Percentiles rank a stretch among this genome's conserved stretches.
Evolutionary conservation across 192 early-diverging fungal genomes (phyloP).

Genomic region (Dissophora ornata): DNA sequence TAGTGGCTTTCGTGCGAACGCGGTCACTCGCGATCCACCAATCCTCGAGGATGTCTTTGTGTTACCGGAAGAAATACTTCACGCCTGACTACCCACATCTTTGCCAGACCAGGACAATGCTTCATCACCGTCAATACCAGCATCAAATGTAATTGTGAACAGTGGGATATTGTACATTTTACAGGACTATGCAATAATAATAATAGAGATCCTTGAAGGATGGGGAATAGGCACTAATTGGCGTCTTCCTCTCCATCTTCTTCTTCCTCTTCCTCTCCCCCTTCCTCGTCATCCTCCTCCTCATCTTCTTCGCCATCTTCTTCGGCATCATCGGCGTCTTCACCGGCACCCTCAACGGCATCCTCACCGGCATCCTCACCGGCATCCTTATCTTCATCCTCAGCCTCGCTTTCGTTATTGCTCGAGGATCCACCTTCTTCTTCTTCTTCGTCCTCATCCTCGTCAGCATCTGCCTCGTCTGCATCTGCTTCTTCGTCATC

Average conservation of each 20-base stretch:
- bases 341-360: neutral
- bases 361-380: neutral
- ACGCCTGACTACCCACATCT: too few species aligned
- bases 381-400: neutral
- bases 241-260: constrained; percentile 1
- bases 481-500: neutral
- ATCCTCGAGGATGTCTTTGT: too few species aligned
- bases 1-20: too few species aligned
- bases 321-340: neutral
- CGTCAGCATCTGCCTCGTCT: neutral
- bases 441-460: constrained; percentile 5
- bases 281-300: constrained; percentile 7
- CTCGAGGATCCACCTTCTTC: neutral
- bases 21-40: too few species aligned
- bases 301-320: constrained; percentile 9
- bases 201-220: too few species aligned
- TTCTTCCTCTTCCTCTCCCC: neutral
- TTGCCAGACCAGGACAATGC: too few species aligned
- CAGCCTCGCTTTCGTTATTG: neutral
- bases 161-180: too few species aligned
- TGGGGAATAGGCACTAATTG: too few species aligned
- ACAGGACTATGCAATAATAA: too few species aligned
- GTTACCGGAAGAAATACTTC: too few species aligned
- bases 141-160: too few species aligned
- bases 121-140: too few species aligned